Evolutionary conservation across 2,329 filamentous ascomycete genomes (phyloP).

Genomic region (Talaromyces atroroseus): DNA sequence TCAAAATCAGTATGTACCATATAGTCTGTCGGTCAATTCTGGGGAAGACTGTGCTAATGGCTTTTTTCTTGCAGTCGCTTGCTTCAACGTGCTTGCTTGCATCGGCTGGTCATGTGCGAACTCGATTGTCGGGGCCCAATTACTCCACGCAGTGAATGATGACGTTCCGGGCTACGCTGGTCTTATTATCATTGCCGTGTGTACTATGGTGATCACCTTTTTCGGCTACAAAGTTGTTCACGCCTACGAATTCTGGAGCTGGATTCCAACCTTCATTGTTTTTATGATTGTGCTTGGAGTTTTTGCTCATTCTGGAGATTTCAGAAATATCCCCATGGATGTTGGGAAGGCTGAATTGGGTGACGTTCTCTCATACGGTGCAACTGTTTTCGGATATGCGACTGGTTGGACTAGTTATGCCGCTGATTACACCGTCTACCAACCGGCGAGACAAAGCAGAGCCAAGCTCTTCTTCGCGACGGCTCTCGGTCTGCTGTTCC

Average conservation of each 20-base stretch:
- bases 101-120: conserved; percentile 74
- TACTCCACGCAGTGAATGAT: conserved; percentile 67
- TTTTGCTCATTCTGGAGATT: conserved; percentile 63
- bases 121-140: conserved; percentile 71
- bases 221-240: conserved; percentile 74
- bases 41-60: neutral
- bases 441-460: conserved; percentile 57
- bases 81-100: conserved; percentile 66
- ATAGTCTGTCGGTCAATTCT: neutral
- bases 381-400: conserved; percentile 62
- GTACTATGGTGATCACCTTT: conserved; percentile 64
- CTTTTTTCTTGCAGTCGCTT: conserved; percentile 47
- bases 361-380: conserved; percentile 58
- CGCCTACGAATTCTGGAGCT: conserved; percentile 68
- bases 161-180: conserved; percentile 66
- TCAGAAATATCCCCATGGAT: conserved; percentile 57
- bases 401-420: conserved; percentile 71
- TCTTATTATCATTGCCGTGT: conserved; percentile 65
- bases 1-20: conserved; percentile 55
- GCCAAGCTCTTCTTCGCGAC: conserved; percentile 63
- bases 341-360: conserved; percentile 57
- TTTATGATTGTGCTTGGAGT: conserved; percentile 66
- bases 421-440: conserved; percentile 76
- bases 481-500: conserved; percentile 63
- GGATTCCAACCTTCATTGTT: conserved; percentile 67